Evolutionary conservation across 257 asterid species (phyloP), one percentile per base, ranked within the genome.

Genomic region (Solanum habrochaites): DNA sequence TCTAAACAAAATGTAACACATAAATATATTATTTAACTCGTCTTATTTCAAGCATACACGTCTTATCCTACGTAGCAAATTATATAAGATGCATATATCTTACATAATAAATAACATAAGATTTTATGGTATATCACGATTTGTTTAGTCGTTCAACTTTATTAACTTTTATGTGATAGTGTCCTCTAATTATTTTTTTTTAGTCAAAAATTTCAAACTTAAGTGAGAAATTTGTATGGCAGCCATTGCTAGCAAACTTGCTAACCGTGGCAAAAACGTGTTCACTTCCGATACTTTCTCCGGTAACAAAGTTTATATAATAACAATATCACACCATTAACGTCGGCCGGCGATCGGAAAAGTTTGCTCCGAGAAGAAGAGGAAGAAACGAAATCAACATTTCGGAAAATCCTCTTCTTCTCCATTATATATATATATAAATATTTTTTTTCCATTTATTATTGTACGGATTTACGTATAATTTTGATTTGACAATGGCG

Each of bases 21-120:
- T 20, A 58, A 58, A 58, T 8, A 58, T 58, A 0, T 58, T 2
- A 58, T 21, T 58, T 20, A 56, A 20, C 66, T 58, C 3, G 5
- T 37, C 7, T 37, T 7, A 37, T 5, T 0, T 60, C 8, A 58
- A 60, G 0, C 67, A 60, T 21, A 2, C 14, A 0, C 67, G 1
- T 20, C 11, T 8, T 56, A 7, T 20, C 11, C 8, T 56, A 52
- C n/a, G 0, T 52, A 52, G 1, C 12, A 56, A 56, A 56, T 8
- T 2, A 20, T 25, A 0, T 56, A 0, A 56, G 25, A 60, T 8
- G 14, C 6, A 21, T n/a, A 64, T n/a, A n/a, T 64, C 15, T 5
- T 12, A 16, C 32, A 0, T 64, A 32, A 62, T 7, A 62, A 64
- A 11, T 64, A 11, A 0, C 4, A 64, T 5, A 25, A 64, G 8